A percentile compares a stretch with the other conserved stretches of the same genome.
phyloP scores from a whole-genome alignment of 2,329 filamentous ascomycete genomes.

The Tothia fuscella region DNA sequence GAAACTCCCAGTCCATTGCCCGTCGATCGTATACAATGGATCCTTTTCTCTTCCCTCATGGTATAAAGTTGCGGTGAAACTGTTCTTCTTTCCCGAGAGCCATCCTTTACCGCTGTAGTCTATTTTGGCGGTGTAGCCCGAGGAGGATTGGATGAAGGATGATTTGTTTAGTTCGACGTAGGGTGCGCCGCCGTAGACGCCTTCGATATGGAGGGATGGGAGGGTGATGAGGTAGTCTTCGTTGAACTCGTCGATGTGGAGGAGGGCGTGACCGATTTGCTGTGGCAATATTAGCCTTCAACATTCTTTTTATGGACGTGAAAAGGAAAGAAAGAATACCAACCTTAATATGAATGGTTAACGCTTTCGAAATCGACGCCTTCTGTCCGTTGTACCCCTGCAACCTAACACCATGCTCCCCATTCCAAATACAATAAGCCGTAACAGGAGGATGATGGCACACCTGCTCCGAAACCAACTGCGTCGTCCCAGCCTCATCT shows the following conservation, averaged over 20 bases:
- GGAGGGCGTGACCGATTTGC: constrained; percentile 79
- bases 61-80: constrained; percentile 64
- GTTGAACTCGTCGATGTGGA: constrained; percentile 54
- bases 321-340: background rate
- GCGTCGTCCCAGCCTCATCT: constrained; percentile 68
- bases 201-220: constrained; percentile 85
- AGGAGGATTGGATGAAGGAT: constrained; percentile 76
- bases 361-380: constrained; percentile 69
- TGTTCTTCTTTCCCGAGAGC: constrained; percentile 93
- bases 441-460: constrained; percentile 90
- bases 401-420: constrained; percentile 62
- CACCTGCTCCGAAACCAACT: constrained; percentile 88
- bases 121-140: constrained; percentile 77
- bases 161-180: constrained; percentile 83
- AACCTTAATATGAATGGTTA: constrained; percentile 75
- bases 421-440: constrained; percentile 84
- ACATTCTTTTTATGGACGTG: no score
- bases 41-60: constrained; percentile 58
- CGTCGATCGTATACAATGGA: constrained; percentile 66
- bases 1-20: constrained; percentile 82
- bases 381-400: constrained; percentile 93
- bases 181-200: constrained; percentile 71
- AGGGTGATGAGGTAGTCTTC: constrained; percentile 86
- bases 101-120: constrained; percentile 91
- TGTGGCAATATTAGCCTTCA: constrained; percentile 11